Evolutionary conservation across 2,329 filamentous ascomycete genomes (phyloP).

Genomic region (Aspergillus fijiensis): DNA sequence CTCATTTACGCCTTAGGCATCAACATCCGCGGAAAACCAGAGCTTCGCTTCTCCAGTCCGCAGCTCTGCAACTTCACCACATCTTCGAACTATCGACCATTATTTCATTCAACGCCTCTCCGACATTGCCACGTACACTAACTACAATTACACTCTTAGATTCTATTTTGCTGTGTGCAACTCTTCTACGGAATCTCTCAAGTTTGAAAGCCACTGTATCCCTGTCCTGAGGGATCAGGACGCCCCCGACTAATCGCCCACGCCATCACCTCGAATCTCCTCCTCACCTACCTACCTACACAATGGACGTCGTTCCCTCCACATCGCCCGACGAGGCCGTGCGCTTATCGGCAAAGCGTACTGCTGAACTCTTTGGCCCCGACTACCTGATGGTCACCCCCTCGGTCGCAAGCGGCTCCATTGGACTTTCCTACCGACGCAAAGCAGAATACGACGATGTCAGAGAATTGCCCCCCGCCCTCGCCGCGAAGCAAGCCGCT

Average conservation of each 20-base stretch:
- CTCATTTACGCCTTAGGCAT: conserved; percentile 14
- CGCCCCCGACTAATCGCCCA: conserved; percentile 17
- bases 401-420: conserved; percentile 44
- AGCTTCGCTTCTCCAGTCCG: conserved; percentile 2
- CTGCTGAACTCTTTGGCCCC: conserved; percentile 48
- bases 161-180: neutral
- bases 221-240: conserved; percentile 14
- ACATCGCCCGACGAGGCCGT: conserved; percentile 39
- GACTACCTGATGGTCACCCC: conserved; percentile 48
- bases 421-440: conserved; percentile 46
- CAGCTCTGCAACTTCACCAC: neutral
- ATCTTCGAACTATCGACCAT: neutral
- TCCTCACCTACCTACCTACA: conserved; percentile 6
- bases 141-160: neutral
- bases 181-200: neutral
- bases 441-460: conserved; percentile 73
- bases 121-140: neutral
- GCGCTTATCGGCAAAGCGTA: conserved; percentile 46
- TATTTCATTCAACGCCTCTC: neutral
- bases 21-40: conserved; percentile 10
- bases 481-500: conserved; percentile 76
- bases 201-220: neutral
- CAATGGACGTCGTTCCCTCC: conserved; percentile 34
- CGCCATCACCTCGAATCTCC: neutral
- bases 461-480: conserved; percentile 70